Conservation (phyloP, 345 rosid species). For the Aquilaria yunnanensis region DNA sequence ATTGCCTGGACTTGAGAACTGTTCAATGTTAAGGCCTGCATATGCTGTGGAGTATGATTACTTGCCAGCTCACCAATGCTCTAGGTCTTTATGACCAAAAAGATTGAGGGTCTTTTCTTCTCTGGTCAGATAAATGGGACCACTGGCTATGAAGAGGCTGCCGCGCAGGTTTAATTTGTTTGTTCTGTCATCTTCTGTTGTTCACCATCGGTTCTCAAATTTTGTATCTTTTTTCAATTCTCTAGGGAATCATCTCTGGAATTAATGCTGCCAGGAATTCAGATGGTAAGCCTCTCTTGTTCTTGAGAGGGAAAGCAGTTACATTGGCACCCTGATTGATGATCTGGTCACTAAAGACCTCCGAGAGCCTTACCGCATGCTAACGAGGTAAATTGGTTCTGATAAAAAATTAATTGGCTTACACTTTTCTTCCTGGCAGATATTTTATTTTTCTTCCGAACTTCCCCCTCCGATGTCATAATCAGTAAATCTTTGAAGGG, state of each 20-base stretch:
- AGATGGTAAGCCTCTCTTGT: slow-evolving; percentile 74
- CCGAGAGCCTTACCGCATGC: slow-evolving; percentile 96
- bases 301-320: slow-evolving; percentile 98
- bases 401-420: not conserved
- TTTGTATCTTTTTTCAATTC: not conserved
- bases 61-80: slow-evolving; percentile 92
- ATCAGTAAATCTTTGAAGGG: slow-evolving; percentile 2
- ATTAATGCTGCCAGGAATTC: slow-evolving; percentile 92
- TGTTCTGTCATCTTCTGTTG: slow-evolving; percentile 9
- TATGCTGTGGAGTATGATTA: slow-evolving; percentile 98
- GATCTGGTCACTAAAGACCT: slow-evolving; percentile 95
- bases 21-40: slow-evolving; percentile 96
- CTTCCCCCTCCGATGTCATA: not conserved
- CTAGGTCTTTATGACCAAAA: slow-evolving; percentile 96
- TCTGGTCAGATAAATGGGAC: slow-evolving; percentile 99
- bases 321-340: slow-evolving; percentile 84
- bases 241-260: slow-evolving; percentile 88
- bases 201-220: slow-evolving; percentile 6
- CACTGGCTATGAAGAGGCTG: slow-evolving; percentile 99
- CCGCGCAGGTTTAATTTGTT: slow-evolving; percentile 72
- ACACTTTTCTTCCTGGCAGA: not conserved
- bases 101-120: slow-evolving; percentile 88
- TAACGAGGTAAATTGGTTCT: slow-evolving; percentile 56
- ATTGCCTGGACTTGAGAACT: slow-evolving; percentile 96
- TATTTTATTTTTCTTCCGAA: not conserved